These are phyloP conservation scores for Ceratobasidium sp. DNA, from an alignment of 1,284 basidiomycete genomes.

Conservation along the genomic window DNA sequence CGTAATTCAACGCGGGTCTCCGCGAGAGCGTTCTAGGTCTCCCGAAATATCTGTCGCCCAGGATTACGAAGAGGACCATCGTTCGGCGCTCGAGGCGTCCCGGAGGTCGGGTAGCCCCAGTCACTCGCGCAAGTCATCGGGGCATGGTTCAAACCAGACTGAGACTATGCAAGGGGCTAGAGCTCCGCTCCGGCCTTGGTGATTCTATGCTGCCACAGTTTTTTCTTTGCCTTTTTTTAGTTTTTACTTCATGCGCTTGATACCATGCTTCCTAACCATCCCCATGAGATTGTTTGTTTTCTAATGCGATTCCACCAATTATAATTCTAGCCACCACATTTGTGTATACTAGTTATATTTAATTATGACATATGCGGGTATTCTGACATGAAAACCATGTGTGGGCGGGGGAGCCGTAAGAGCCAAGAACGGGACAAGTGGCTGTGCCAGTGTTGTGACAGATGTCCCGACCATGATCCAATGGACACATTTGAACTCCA, in stretches of 20 bases:
- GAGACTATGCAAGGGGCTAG: slow-evolving; percentile 11
- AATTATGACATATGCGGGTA: slow-evolving; percentile 26
- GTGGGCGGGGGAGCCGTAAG: background rate
- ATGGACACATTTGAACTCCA: slow-evolving; percentile 37
- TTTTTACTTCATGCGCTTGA: slow-evolving; percentile 22
- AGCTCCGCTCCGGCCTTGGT: slow-evolving; percentile 42
- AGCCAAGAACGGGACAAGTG: slow-evolving; percentile 5
- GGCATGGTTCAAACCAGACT: slow-evolving; percentile 16
- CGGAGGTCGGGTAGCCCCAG: slow-evolving; percentile 26
- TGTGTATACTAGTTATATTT: slow-evolving; percentile 39
- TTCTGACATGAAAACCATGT: slow-evolving; percentile 1
- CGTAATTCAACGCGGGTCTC: slow-evolving; percentile 4
- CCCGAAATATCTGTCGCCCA: slow-evolving; percentile 32
- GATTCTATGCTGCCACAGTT: slow-evolving; percentile 11
- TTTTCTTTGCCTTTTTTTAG: background rate
- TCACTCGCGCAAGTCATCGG: slow-evolving; percentile 38
- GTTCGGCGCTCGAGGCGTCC: slow-evolving; percentile 13
- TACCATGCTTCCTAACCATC: slow-evolving; percentile 5
- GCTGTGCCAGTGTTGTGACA: slow-evolving; percentile 26
- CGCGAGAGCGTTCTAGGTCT: slow-evolving; percentile 30
- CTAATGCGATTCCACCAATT: slow-evolving; percentile 31
- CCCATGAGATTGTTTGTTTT: slow-evolving; percentile 20
- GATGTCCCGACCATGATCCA: slow-evolving; percentile 31
- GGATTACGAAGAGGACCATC: slow-evolving; percentile 27
- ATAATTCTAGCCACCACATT: slow-evolving; percentile 40